Conservation (phyloP, 23 red algal species). For the Cyanidiococcus yangmingshanensis region DNA sequence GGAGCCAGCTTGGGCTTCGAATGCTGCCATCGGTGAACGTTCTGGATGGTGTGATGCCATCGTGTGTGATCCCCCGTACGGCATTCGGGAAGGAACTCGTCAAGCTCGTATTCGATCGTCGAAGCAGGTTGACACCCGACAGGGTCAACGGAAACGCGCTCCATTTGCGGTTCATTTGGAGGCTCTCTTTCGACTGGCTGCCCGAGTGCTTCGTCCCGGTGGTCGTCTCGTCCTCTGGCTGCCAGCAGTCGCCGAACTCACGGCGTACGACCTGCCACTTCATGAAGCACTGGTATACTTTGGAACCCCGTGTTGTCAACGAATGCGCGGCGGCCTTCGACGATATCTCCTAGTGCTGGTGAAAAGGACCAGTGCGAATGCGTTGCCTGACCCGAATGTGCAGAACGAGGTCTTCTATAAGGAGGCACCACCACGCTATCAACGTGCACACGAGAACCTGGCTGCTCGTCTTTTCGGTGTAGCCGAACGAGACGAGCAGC, state of each 20-base stretch:
- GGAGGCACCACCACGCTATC: conserved; percentile 1
- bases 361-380: conserved; percentile 28
- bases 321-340: conserved; percentile 40
- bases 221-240: conserved; percentile 97
- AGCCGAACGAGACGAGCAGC: not conserved
- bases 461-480: conserved; percentile 20
- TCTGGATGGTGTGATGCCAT: conserved; percentile 67
- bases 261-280: conserved; percentile 47
- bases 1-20: conserved; percentile 15
- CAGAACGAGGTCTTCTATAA: not conserved
- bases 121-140: not conserved
- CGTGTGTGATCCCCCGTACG: conserved; percentile 90
- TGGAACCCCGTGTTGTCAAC: conserved; percentile 49
- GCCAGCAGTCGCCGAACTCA: conserved; percentile 43
- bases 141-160: conserved; percentile 39
- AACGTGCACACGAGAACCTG: conserved; percentile 18
- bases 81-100: conserved; percentile 78
- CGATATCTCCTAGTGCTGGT: conserved; percentile 52
- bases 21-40: conserved; percentile 1
- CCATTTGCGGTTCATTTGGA: conserved; percentile 43
- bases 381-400: not conserved
- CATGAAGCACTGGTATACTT: conserved; percentile 31
- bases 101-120: conserved; percentile 38
- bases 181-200: conserved; percentile 60
- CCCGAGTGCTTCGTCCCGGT: conserved; percentile 30